phyloP scores from a whole-genome alignment of 176 grass and related monocot genomes.

The barley (Hordeum vulgare) region MorexV3_pseudomolecules_assembly NC_058521.1:531537328-531537827 shows the following conservation, averaged over 20 bases:
- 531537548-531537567: conserved; percentile 38
- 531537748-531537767: conserved; percentile 37
- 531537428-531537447: conserved; percentile 46
- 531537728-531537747: conserved; percentile 31
- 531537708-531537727: not conserved
- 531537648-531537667: conserved; percentile 43
- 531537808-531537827: conserved; percentile 35
- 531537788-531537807: conserved; percentile 7
- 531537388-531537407: conserved; percentile 31
- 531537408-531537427: conserved; percentile 43
- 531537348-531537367: conserved; percentile 41
- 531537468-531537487: conserved; percentile 18
- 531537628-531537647: conserved; percentile 45
- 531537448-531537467: conserved; percentile 44
- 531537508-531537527: conserved; percentile 21
- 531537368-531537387: conserved; percentile 35
- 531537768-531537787: conserved; percentile 20
- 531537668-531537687: conserved; percentile 10
- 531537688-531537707: conserved; percentile 32
- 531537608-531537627: conserved; percentile 46
- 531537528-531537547: conserved; percentile 37
- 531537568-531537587: conserved; percentile 39
- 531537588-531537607: conserved; percentile 16
- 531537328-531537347: conserved; percentile 46
- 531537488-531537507: conserved; percentile 33